These are phyloP conservation scores for Phytomonas serpens DNA, from an alignment of 208 protist species.

Conservation along the genomic window DNA sequence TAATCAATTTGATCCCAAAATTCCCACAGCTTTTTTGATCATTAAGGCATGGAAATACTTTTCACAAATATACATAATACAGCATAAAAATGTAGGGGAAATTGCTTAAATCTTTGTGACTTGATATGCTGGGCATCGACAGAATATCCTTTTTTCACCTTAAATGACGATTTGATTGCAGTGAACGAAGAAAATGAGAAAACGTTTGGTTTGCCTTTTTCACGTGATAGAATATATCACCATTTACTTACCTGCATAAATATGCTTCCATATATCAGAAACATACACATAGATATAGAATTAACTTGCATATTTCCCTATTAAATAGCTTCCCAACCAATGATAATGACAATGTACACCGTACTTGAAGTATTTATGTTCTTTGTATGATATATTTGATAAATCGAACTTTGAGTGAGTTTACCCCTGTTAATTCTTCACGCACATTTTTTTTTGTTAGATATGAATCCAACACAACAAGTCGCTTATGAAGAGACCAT, in stretches of 20 bases:
- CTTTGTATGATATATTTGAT: not conserved
- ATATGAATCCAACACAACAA: not conserved
- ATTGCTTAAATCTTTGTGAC: not conserved
- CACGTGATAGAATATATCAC: not conserved
- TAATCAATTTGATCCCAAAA: conserved; percentile 69
- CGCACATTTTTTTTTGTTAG: not conserved
- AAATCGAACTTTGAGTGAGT: not conserved
- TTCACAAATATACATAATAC: not conserved
- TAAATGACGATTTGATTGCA: not conserved
- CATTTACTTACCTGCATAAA: not conserved
- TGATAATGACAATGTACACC: not conserved
- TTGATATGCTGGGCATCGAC: not conserved
- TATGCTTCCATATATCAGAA: not conserved
- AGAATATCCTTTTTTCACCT: not conserved
- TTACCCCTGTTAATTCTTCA: not conserved
- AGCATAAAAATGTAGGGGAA: not conserved
- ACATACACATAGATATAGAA: not conserved
- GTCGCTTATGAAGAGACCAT: not conserved
- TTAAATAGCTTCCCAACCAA: not conserved
- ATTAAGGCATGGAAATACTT: not conserved
- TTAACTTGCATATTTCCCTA: not conserved
- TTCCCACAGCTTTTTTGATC: conserved; percentile 80
- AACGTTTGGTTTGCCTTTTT: not conserved
- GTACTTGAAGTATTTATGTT: not conserved
- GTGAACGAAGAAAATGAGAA: not conserved